Base-by-base conservation (phyloP, 441 rosid species). In the Flueggea neowawraea region DNA sequence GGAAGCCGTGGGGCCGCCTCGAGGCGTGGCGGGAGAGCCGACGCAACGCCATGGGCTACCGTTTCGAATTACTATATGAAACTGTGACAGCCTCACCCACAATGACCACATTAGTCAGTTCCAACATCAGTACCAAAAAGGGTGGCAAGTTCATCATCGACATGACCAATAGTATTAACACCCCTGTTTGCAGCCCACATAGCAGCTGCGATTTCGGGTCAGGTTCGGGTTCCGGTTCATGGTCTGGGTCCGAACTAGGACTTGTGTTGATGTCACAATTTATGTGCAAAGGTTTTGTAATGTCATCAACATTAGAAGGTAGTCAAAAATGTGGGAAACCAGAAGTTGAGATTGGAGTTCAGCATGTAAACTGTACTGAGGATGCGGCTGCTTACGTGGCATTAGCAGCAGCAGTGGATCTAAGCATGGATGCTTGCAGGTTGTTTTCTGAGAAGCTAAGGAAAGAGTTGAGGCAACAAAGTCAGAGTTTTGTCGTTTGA, bases 371-470 rank as follows among this genome's bases (percentile, higher is more conserved):
- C 31, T 94, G 97, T 80, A 89, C 88, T 56, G 99, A 91, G 88
- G 99, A 94, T 53, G 99, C 96, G 28, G 99, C 96, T 0, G 96
- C 86, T 0, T 90, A 77, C 62, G 96, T 89, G 82, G 97, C 97
- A 3, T 45, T 94, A 17, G 90, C 95, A 3, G 96, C 97, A 16
- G 95, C 97, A 7, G 76, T 94, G 80, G 96, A 91, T 82, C 89
- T 89, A 28, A 86, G 96, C 68, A 72, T 86, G 86, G 96, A 94
- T 65, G 99, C 99, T 44, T 89, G 97, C 61, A 80, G 63, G 65
- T 39, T 81, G 58, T 94, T 91, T 66, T 86, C 96, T 36, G 86
- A 77, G 31, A 87, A 84, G 88, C 81, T 87, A 61, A 82, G 97
- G 82, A 82, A 86, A 75, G 96, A 89, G 82, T 45, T 90, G 72